Evolutionary conservation across 441 rosid genomes (phyloP), one percentile per base, ranked within the genome.

Genomic region (Gossypium armourianum): DNA sequence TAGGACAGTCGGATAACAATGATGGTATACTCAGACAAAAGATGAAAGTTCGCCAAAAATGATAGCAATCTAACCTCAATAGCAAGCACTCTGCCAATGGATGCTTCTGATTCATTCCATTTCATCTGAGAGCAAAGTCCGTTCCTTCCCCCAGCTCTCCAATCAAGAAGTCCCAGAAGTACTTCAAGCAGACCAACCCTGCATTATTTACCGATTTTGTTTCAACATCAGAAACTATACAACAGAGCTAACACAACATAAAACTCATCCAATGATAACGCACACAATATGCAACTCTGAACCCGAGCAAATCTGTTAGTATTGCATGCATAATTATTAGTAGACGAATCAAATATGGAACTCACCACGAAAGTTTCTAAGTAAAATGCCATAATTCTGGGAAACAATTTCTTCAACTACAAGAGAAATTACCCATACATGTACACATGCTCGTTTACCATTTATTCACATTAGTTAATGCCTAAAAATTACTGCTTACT

Each of bases 21-120:
- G 16, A 16, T 52, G 26, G 58, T 28, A 20, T 10, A 52, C 24
- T 52, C 21, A n/a, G 4, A 19, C 40, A 32, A 67, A 28, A 52
- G 24, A 24, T 23, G 57, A 64, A 64, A 45, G 13, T 24, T 50
- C 1, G 0, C 23, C 0, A 7, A 65, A 29, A 19, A 16, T 13
- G 55, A 8, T 10, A 12, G 50, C 64, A 52, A 68, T 55, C 86
- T 74, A 69, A 94, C 99, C 99, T 95, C 97, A 64, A 95, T 84
- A 24, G 99, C 97, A 36, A 95, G 93, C 76, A 95, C 99, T 76
- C 97, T 86, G 58, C 99, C 97, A 56, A 95, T 95, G 23, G 99
- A 87, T 76, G 97, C 99, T 84, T 95, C 99, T 0, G 97, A 88
- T 85, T 92, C 97, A 82, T 92, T 95, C 99, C 97, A 95, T 83